Evolutionary conservation across 805 yeast genomes (phyloP).

Genomic region (Yarrowia osloensis): DNA sequence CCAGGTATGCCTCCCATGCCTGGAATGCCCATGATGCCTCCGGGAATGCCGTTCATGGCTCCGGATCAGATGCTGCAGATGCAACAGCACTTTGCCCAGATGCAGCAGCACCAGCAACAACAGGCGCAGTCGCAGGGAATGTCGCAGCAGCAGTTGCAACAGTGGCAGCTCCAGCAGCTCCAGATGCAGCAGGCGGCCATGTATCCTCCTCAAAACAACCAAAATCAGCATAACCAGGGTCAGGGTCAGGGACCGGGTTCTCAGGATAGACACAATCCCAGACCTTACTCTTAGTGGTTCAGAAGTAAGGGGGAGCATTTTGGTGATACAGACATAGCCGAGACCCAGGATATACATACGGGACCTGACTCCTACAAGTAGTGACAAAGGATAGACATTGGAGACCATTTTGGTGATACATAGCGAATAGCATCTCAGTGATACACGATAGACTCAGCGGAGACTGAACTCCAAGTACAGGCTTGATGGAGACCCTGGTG

Average conservation of each 20-base stretch:
- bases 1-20: conserved; percentile 31
- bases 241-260: not conserved
- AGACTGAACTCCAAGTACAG: too few relatives aligned
- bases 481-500: too few relatives aligned
- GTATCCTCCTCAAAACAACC: not conserved
- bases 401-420: too few relatives aligned
- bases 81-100: conserved; percentile 32
- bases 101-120: conserved; percentile 32
- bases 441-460: too few relatives aligned
- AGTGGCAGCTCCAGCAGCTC: conserved; percentile 31
- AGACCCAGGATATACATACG: too few relatives aligned
- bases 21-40: conserved; percentile 31
- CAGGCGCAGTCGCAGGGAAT: not conserved
- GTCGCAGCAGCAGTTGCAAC: conserved; percentile 34
- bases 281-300: conserved; percentile 7
- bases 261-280: conserved; percentile 11
- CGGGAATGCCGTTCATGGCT: conserved; percentile 11
- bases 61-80: conserved; percentile 35
- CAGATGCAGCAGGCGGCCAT: not conserved
- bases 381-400: too few relatives aligned
- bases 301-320: too few relatives aligned
- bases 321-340: too few relatives aligned
- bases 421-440: too few relatives aligned
- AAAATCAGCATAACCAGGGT: conserved; percentile 32
- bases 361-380: too few relatives aligned